Evolutionary conservation across 2,329 filamentous ascomycete species (phyloP), one percentile per base, ranked within the genome.

Genomic region (Aspergillus cejpii): DNA sequence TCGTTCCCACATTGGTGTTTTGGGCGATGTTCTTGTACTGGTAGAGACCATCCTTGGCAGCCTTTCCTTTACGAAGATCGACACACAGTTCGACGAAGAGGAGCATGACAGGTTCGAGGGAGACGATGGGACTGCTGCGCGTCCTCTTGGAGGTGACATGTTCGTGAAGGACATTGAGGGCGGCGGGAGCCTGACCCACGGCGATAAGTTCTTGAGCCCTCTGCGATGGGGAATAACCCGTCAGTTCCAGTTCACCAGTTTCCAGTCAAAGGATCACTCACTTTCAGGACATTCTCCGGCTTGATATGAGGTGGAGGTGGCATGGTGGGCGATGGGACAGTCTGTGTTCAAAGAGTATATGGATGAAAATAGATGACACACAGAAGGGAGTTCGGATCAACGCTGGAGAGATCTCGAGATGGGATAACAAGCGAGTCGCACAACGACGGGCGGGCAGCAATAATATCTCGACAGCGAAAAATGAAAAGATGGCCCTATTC

Each of bases 11-110:
- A 67, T 97, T 97, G 59, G 91, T 95, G 75, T 98, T 98, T 71
- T 98, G 92, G 44, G 90, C 91, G 58, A 96, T 97, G 71, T 98
- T 98, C 79, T 98, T 98, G 80, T 98, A 98, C 71, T 96, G 92
- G 71, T 97, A 98, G 39, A 98, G 79, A 50, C 92, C 92, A 74
- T 98, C 92, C 79, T 98, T 98, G 70, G 91, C 92, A 50, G 92
- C 80, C 74, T 98, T 98, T 61, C 92, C 92, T 75, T 97, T 98
- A 74, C 92, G 89, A 62, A 96, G 83, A 65, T 97, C 91, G 63
- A 98, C 92, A 57, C 87, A 95, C 48, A 97, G 81, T 73, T 97
- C 89, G 63, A 98, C 91, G 65, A 98, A 84, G 57, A 96, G 84
- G 71, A 97, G 79, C 90, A 98, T 97, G 57, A 98, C 91, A 56